Evolutionary conservation across 2,329 filamentous ascomycete species (phyloP).

Genomic region (Dactylellina parvicollis): DNA sequence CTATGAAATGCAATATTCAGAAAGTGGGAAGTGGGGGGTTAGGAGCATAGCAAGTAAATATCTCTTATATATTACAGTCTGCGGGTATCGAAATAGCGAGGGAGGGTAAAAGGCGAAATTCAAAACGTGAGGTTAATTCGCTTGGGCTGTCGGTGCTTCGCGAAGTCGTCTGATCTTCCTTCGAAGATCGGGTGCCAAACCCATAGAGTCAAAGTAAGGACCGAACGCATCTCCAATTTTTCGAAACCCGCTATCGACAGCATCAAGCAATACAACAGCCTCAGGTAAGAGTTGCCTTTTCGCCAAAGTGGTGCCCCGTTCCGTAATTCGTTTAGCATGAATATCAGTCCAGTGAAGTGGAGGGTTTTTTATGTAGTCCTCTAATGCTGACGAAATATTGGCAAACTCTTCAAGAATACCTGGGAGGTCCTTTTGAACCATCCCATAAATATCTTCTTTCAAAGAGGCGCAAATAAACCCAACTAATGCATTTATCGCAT

Average conservation of each 20-base stretch:
- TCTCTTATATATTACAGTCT: neutral
- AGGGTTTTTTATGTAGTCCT: slow-evolving; percentile 56
- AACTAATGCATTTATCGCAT: slow-evolving; percentile 55
- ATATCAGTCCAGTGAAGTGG: slow-evolving; percentile 58
- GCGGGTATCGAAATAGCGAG: too few species aligned
- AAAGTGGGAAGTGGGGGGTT: neutral
- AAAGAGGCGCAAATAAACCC: slow-evolving; percentile 55
- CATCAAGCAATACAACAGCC: slow-evolving; percentile 6
- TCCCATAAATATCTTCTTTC: slow-evolving; percentile 57
- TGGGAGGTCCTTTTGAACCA: slow-evolving; percentile 56
- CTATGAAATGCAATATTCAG: neutral
- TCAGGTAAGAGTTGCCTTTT: slow-evolving; percentile 34
- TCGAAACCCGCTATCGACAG: slow-evolving; percentile 23
- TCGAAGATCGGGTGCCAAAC: slow-evolving; percentile 22
- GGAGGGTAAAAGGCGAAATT: neutral
- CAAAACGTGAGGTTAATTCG: neutral
- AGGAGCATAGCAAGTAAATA: neutral
- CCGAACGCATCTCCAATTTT: slow-evolving; percentile 43
- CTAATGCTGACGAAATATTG: slow-evolving; percentile 53
- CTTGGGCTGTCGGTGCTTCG: slow-evolving; percentile 15
- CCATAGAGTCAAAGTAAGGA: slow-evolving; percentile 29
- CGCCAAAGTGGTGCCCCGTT: slow-evolving; percentile 15
- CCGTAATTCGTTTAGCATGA: slow-evolving; percentile 43
- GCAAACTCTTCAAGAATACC: slow-evolving; percentile 55
- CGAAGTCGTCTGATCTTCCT: slow-evolving; percentile 29